Percentiles rank a stretch among this genome's conserved stretches.
phyloP scores from a whole-genome alignment of 176 grass and related monocot genomes.

The Pontederia crassipes region DNA sequence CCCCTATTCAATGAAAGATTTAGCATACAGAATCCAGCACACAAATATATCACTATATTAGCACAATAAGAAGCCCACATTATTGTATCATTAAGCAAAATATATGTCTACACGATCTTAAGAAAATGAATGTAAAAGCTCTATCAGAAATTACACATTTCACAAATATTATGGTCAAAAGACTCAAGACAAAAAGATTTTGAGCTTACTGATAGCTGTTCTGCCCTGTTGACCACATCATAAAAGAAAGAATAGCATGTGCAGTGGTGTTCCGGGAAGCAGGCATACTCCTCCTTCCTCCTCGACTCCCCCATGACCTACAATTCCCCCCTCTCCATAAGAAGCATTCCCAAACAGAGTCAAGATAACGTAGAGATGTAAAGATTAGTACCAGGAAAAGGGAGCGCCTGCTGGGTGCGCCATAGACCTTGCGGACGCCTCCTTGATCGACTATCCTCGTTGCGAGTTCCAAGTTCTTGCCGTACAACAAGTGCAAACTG shows the following conservation, averaged over 20 bases:
- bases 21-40: background rate
- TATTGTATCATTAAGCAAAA: too few relatives aligned
- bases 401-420: conserved; percentile 54
- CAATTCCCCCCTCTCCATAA: background rate
- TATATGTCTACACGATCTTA: too few relatives aligned
- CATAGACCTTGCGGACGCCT: conserved; percentile 56
- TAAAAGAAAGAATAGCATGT: conserved; percentile 97
- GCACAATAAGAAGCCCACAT: background rate
- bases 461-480: conserved; percentile 85
- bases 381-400: conserved; percentile 53
- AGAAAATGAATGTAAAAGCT: too few relatives aligned
- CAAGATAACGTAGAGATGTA: background rate
- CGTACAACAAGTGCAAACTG: conserved; percentile 78
- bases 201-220: conserved; percentile 61
- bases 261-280: conserved; percentile 90
- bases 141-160: too few relatives aligned
- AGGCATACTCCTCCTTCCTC: conserved; percentile 91
- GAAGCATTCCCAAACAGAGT: too few relatives aligned
- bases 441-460: conserved; percentile 79
- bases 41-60: too few relatives aligned
- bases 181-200: background rate
- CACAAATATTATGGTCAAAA: background rate
- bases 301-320: conserved; percentile 87
- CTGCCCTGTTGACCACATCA: conserved; percentile 64
- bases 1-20: background rate